Base-by-base conservation (phyloP, 2,329 filamentous ascomycete genomes). In the Phialemonium atrogriseum region DNA sequence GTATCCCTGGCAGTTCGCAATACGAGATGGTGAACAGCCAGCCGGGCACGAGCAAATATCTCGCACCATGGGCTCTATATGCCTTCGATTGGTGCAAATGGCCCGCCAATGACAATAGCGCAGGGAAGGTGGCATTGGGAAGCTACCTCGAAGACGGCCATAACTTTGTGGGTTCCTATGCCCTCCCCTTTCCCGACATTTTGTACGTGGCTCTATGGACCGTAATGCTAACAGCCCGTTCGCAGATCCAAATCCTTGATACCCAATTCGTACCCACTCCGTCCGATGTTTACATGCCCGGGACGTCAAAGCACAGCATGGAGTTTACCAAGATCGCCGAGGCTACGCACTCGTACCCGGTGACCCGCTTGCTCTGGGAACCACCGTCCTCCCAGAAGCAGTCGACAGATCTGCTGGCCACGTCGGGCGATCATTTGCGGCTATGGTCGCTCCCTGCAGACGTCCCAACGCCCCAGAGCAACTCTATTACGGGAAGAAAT, bases 71-170 rank as follows among this genome's bases (percentile, higher is more conserved):
- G 86, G 82, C 87, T 10, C 80, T 94, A 34, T 98, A 96, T 56
- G 89, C 91, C 10, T 89, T 94, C 49, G 91, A 98, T 62, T 98
- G 91, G 91, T 98, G 91, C 66, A 98, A 98, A 60, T 98, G 91
- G 89, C 77, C 84, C 11, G 79, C 89, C 3, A 77, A 86, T 49
- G 78, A 60, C 48, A 79, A 79, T 44, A 80, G 84, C 40, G 86
- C 85, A 4, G 91, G 91, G 23, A 96, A 96, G 59, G 73, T 98
- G 46, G 91, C 91, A 10, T 71, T 98, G 23, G 91, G 89, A 37
- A 98, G 91, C 63, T 96, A 96, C 55, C 64, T 96, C 31, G 91
- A 98, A 60, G 91, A 98, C 59, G 89, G 88, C 5, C 91, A 98
- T 62, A 98, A 98, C 55, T 98, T 93, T 66, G 87, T 94, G 66